Conservation (phyloP, 345 rosid species). For the Hirschfeldia incana region DNA sequence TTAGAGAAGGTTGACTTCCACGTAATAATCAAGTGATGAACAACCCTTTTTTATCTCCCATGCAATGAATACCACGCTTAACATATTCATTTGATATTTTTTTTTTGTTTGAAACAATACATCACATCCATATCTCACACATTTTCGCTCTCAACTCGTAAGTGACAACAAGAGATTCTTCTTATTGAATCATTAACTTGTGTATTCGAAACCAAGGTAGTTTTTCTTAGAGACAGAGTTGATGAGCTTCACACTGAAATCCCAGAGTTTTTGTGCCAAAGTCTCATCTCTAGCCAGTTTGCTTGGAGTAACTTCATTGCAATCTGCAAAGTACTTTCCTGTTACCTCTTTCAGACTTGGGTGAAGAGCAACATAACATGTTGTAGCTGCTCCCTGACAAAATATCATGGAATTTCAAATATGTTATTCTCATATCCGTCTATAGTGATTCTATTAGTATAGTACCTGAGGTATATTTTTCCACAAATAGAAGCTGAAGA, state of each 20-base stretch:
- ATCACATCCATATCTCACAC: conserved; percentile 4
- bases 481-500: conserved; percentile 68
- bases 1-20: neutral
- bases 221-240: conserved; percentile 42
- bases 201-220: conserved; percentile 23
- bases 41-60: neutral
- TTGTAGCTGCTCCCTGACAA: conserved; percentile 90
- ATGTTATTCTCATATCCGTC: neutral
- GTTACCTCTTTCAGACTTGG: conserved; percentile 64
- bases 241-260: conserved; percentile 66
- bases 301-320: conserved; percentile 68
- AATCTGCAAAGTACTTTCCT: conserved; percentile 78
- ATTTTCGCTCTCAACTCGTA: neutral
- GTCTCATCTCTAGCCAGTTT: conserved; percentile 52
- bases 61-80: neutral
- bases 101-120: neutral
- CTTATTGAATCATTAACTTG: neutral
- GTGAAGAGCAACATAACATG: conserved; percentile 83
- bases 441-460: neutral
- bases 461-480: conserved; percentile 85
- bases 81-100: conserved; percentile 3
- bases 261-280: conserved; percentile 74
- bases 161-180: neutral
- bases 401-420: neutral
- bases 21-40: neutral